phyloP scores from a whole-genome alignment of 495 filamentous ascomycete species.

The Aspergillus bertholletiae region DNA sequence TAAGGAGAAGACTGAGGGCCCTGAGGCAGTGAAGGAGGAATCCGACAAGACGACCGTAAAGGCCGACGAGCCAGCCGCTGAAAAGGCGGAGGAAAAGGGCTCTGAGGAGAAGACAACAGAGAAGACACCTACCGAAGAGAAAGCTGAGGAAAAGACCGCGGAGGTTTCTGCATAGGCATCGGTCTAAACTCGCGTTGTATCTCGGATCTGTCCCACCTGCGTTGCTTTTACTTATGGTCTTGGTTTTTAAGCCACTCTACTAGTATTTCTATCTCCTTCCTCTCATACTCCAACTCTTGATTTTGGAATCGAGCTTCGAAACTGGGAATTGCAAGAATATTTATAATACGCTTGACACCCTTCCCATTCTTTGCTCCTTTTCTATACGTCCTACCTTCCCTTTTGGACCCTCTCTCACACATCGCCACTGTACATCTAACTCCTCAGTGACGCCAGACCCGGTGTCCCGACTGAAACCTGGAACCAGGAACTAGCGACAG shows the following conservation, averaged over 20 bases:
- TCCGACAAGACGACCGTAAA: slow-evolving; percentile 17
- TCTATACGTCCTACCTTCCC: not conserved
- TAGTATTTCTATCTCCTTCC: slow-evolving; percentile 1
- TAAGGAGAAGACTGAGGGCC: slow-evolving; percentile 21
- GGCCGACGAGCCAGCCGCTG: slow-evolving; percentile 17
- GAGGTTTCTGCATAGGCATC: slow-evolving; percentile 17
- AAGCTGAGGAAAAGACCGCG: slow-evolving; percentile 18
- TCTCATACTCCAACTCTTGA: not conserved
- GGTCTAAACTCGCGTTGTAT: not conserved
- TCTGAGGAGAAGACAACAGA: slow-evolving; percentile 13
- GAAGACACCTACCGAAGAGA: slow-evolving; percentile 19
- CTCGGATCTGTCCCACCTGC: slow-evolving; percentile 1
- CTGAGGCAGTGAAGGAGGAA: slow-evolving; percentile 22
- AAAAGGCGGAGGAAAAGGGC: slow-evolving; percentile 7
- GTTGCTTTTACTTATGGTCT: not conserved
- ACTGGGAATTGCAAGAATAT: not conserved
- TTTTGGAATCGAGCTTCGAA: slow-evolving; percentile 3
- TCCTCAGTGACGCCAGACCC: not conserved
- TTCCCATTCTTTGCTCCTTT: not conserved
- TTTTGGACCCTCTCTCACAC: not conserved
- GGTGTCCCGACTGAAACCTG: not conserved
- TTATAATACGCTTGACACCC: not conserved
- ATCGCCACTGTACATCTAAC: not conserved
- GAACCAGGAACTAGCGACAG: not conserved
- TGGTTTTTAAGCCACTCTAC: not conserved